phyloP scores from a whole-genome alignment of 2,329 filamentous ascomycete genomes.

The Epichloe brachyelytri region DNA sequence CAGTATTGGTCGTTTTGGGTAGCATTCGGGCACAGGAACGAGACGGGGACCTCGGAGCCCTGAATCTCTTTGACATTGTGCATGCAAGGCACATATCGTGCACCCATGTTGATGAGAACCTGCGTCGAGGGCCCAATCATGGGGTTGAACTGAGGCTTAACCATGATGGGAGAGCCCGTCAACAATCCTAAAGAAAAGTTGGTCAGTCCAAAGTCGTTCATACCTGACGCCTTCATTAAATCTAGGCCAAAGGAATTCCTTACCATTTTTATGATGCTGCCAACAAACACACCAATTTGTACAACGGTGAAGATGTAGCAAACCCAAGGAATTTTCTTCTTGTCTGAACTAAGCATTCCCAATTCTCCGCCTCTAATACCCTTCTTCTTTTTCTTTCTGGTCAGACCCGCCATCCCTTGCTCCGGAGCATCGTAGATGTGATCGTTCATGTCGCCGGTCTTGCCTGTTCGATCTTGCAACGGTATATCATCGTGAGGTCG shows the following conservation, averaged over 20 bases:
- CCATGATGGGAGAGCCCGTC: conserved; percentile 67
- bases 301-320: conserved; percentile 66
- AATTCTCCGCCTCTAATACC: conserved; percentile 44
- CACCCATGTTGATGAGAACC: conserved; percentile 93
- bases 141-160: conserved; percentile 77
- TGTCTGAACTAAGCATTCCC: conserved; percentile 43
- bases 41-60: conserved; percentile 31
- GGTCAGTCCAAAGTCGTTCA: background rate
- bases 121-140: conserved; percentile 93
- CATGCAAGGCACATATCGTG: conserved; percentile 89
- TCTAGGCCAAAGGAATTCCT: conserved; percentile 13
- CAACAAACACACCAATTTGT: conserved; percentile 79
- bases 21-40: conserved; percentile 73
- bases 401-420: conserved; percentile 11
- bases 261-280: conserved; percentile 78
- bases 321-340: conserved; percentile 58
- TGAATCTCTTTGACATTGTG: conserved; percentile 61
- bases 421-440: conserved; percentile 48
- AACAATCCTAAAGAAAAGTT: conserved; percentile 42
- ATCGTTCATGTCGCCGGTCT: conserved; percentile 35
- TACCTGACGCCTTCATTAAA: background rate
- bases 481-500: conserved; percentile 41
- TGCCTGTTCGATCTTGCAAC: conserved; percentile 35
- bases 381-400: conserved; percentile 24
- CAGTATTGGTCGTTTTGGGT: conserved; percentile 52